These are phyloP conservation scores for Geotrichum ghanense DNA, from an alignment of 805 yeast genomes.

Conservation along the genomic window DNA sequence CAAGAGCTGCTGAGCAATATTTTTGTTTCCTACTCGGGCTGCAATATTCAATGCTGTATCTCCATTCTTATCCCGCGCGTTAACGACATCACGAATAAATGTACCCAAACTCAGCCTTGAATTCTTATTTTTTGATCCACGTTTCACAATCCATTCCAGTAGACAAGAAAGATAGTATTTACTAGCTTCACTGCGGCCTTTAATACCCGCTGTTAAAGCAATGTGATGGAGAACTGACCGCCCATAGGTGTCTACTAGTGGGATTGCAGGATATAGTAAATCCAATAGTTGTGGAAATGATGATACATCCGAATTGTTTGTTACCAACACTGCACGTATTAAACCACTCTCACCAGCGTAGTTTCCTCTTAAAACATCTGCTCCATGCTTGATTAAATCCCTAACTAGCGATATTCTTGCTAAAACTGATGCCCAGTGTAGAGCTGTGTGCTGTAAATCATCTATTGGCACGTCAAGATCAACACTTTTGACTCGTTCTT, in stretches of 20 bases:
- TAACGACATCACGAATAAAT: conserved; percentile 61
- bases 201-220: conserved; percentile 65
- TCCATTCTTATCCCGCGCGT: conserved; percentile 86
- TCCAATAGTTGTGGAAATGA: conserved; percentile 63
- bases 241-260: conserved; percentile 53
- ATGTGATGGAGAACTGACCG: conserved; percentile 84
- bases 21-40: conserved; percentile 74
- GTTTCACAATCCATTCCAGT: conserved; percentile 65
- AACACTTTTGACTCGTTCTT: conserved; percentile 28
- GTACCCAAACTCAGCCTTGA: conserved; percentile 40
- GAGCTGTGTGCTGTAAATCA: conserved; percentile 82
- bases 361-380: conserved; percentile 63
- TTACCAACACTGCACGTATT: conserved; percentile 72
- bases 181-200: conserved; percentile 61
- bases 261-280: conserved; percentile 62
- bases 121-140: conserved; percentile 34
- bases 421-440: conserved; percentile 93
- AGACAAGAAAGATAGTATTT: conserved; percentile 62
- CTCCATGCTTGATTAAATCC: conserved; percentile 54
- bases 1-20: conserved; percentile 67
- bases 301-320: conserved; percentile 69
- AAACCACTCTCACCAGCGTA: conserved; percentile 80
- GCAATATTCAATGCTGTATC: conserved; percentile 92
- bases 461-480: conserved; percentile 81
- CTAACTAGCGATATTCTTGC: conserved; percentile 64